Evolutionary conservation across 495 filamentous ascomycete species (phyloP).

Genomic region (Hypoxylon fragiforme): DNA sequence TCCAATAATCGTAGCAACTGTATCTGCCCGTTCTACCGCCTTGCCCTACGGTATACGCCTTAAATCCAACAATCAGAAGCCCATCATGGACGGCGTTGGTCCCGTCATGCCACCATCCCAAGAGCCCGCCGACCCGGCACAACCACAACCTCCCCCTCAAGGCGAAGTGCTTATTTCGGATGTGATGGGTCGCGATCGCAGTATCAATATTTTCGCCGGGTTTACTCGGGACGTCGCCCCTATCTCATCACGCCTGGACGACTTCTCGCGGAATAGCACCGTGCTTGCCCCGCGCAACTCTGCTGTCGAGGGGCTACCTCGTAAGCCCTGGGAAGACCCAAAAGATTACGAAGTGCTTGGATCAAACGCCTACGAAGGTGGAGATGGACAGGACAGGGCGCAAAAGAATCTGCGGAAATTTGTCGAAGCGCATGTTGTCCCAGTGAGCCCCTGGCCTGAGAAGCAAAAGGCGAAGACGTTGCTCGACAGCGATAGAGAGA

Average conservation of each 20-base stretch:
- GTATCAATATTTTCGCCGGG: conserved; percentile 85
- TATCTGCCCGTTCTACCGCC: conserved; percentile 21
- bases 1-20: conserved; percentile 19
- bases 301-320: conserved; percentile 73
- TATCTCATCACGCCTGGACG: conserved; percentile 70
- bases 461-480: conserved; percentile 72
- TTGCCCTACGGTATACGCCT: conserved; percentile 21
- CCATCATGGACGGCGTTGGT: conserved; percentile 42
- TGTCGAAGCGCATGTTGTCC: conserved; percentile 84
- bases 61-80: conserved; percentile 31
- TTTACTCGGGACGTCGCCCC: conserved; percentile 80
- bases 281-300: conserved; percentile 87
- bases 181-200: conserved; percentile 77
- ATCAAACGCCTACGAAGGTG: conserved; percentile 77
- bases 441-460: conserved; percentile 76
- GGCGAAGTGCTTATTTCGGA: conserved; percentile 70
- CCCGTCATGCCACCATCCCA: conserved; percentile 43
- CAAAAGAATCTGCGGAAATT: conserved; percentile 77
- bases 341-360: conserved; percentile 76
- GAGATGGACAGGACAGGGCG: conserved; percentile 77
- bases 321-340: conserved; percentile 94
- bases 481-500: conserved; percentile 61
- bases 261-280: conserved; percentile 73
- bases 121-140: conserved; percentile 38
- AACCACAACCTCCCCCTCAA: conserved; percentile 43